Conservation (phyloP, 2,329 filamentous ascomycete genomes). For the Penicillium olsonii region DNA sequence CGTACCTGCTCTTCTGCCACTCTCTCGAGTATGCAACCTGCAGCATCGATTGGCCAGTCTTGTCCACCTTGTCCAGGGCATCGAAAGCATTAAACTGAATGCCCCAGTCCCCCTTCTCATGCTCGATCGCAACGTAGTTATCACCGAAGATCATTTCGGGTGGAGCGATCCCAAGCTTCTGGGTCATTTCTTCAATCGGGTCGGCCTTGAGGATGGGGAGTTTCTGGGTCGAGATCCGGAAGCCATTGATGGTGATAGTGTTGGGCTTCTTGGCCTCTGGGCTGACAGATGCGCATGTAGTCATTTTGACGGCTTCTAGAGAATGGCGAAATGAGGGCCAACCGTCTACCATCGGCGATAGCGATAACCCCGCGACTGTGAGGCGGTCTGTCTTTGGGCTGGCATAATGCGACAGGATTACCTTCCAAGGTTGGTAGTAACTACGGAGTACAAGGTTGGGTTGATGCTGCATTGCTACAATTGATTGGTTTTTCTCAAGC, state of each 20-base stretch:
- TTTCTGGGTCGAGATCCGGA: slow-evolving; percentile 80
- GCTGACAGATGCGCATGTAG: slow-evolving; percentile 57
- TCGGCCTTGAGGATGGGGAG: slow-evolving; percentile 90
- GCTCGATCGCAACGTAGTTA: slow-evolving; percentile 76
- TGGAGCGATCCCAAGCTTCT: slow-evolving; percentile 77
- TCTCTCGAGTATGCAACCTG: slow-evolving; percentile 90
- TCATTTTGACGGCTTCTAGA: slow-evolving; percentile 23
- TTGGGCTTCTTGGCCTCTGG: slow-evolving; percentile 48
- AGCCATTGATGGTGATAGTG: slow-evolving; percentile 65
- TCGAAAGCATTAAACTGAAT: slow-evolving; percentile 82
- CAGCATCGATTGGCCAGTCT: slow-evolving; percentile 87
- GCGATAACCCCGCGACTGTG: slow-evolving; percentile 35
- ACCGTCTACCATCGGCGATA: slow-evolving; percentile 15
- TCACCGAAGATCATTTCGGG: slow-evolving; percentile 99
- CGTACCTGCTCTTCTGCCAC: slow-evolving; percentile 71
- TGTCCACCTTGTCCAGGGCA: slow-evolving; percentile 88
- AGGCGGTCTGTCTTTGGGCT: slow-evolving; percentile 26
- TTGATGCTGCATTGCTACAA: too few relatives aligned
- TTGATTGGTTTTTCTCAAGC: too few relatives aligned
- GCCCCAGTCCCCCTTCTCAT: slow-evolving; percentile 73
- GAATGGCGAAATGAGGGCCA: slow-evolving; percentile 10
- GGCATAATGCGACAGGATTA: slow-evolving; percentile 9
- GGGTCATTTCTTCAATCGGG: slow-evolving; percentile 83
- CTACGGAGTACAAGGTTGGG: too few relatives aligned
- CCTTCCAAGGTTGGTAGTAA: too few relatives aligned